Evolutionary conservation across 257 asterid genomes (phyloP).

Genomic region (Nemophila menziesii): DNA sequence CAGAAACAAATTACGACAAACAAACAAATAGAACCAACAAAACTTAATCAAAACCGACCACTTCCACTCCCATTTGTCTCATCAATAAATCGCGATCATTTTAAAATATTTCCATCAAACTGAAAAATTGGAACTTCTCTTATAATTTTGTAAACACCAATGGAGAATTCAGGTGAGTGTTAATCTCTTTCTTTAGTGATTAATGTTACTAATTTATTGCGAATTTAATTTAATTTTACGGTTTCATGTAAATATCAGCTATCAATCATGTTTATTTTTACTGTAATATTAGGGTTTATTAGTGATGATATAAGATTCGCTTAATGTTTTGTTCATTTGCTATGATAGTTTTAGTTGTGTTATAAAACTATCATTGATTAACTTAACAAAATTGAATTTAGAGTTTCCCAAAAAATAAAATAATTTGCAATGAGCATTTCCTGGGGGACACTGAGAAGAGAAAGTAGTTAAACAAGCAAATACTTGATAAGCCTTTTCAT

Average conservation of each 20-base stretch:
- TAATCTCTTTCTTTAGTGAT: background rate
- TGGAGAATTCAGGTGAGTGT: conserved; percentile 16
- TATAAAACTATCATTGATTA: too few species aligned
- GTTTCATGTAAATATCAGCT: background rate
- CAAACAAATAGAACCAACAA: background rate
- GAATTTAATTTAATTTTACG: background rate
- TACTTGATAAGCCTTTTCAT: too few species aligned
- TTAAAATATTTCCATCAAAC: background rate
- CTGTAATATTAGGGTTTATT: background rate
- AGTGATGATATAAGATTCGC: background rate
- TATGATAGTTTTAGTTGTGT: background rate
- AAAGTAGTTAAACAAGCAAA: too few species aligned
- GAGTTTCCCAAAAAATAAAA: background rate
- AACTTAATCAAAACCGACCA: background rate
- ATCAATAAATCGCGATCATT: conserved; percentile 1
- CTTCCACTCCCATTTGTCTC: background rate
- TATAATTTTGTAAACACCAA: background rate
- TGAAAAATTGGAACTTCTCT: background rate
- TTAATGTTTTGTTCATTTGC: background rate
- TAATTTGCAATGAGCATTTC: background rate
- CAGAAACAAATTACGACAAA: background rate
- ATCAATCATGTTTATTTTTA: too few species aligned
- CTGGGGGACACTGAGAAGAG: too few species aligned
- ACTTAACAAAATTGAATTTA: background rate
- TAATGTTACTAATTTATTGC: background rate